A percentile compares a stretch with the other conserved stretches of the same genome.
phyloP scores from a whole-genome alignment of 495 filamentous ascomycete species.

The Aspergillus sclerotiicarbonarius region DNA sequence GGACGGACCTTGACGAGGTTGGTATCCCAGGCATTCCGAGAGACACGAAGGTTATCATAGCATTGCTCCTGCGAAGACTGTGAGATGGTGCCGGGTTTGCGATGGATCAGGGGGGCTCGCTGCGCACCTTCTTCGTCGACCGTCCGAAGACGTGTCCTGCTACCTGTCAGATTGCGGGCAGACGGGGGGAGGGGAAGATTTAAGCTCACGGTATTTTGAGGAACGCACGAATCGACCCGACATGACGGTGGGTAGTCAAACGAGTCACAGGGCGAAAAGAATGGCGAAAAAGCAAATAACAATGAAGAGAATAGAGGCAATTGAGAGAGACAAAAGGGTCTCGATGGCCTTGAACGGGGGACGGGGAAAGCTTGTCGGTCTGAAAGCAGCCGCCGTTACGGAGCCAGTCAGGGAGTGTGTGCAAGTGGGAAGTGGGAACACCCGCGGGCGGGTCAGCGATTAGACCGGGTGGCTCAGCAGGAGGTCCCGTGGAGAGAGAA shows the following conservation, averaged over 20 bases:
- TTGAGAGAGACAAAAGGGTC: conserved; percentile 11
- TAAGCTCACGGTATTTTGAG: conserved; percentile 91
- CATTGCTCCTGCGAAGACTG: conserved; percentile 65
- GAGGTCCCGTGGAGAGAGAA: no score
- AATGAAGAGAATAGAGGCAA: conserved; percentile 15
- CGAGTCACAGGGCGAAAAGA: conserved; percentile 10
- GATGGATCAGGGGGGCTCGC: background rate
- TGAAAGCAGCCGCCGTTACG: conserved; percentile 2
- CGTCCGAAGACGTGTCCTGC: conserved; percentile 97
- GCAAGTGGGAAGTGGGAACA: conserved; percentile 3
- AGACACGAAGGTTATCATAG: conserved; percentile 94
- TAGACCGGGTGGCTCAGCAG: background rate
- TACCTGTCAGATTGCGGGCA: conserved; percentile 36
- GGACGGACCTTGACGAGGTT: conserved; percentile 86
- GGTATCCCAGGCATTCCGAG: conserved; percentile 97
- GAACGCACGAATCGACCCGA: conserved; percentile 95
- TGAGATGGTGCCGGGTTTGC: background rate
- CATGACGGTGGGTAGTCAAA: conserved; percentile 52
- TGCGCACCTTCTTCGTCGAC: conserved; percentile 78
- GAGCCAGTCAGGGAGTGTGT: background rate
- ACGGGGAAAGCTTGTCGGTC: conserved; percentile 14
- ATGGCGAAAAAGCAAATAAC: conserved; percentile 20
- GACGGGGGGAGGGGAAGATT: conserved; percentile 16
- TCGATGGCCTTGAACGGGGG: conserved; percentile 4
- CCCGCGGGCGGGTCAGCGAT: conserved; percentile 9